Evolutionary conservation across 2,329 filamentous ascomycete species (phyloP).

Genomic region (Diplocarpon mali): DNA sequence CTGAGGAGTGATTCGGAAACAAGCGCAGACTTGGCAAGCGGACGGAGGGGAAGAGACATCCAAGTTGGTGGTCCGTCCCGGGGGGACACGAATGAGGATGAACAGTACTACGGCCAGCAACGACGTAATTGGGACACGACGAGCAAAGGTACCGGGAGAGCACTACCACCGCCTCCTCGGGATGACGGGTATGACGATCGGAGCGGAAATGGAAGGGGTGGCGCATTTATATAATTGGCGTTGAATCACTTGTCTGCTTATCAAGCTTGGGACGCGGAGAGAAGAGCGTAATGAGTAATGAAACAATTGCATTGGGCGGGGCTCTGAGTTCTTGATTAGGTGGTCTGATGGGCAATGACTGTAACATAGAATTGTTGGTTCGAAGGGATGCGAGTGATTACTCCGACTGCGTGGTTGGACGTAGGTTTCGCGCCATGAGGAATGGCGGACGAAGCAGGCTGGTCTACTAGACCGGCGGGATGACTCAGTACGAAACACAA

Average conservation of each 20-base stretch:
- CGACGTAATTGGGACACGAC: neutral
- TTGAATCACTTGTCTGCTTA: neutral
- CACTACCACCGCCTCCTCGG: neutral
- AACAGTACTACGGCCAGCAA: neutral
- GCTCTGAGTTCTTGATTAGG: neutral
- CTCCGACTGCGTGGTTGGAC: neutral
- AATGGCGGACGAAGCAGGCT: no score
- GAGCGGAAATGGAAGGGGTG: neutral
- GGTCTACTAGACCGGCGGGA: neutral
- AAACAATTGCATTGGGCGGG: neutral
- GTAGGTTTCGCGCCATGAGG: neutral
- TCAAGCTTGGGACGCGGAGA: neutral
- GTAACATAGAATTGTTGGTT: neutral
- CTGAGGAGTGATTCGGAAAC: conserved; percentile 4
- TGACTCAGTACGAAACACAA: no score
- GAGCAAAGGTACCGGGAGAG: neutral
- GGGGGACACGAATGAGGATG: neutral
- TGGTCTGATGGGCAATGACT: neutral
- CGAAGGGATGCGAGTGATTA: neutral
- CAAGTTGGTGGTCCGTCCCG: neutral
- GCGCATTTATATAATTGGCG: neutral
- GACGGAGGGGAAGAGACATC: conserved; percentile 4
- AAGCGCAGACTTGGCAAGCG: conserved; percentile 13
- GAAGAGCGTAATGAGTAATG: neutral
- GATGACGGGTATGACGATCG: neutral